Base-by-base conservation (phyloP, 805 yeast species). In the Metschnikowia picachoensis region DNA sequence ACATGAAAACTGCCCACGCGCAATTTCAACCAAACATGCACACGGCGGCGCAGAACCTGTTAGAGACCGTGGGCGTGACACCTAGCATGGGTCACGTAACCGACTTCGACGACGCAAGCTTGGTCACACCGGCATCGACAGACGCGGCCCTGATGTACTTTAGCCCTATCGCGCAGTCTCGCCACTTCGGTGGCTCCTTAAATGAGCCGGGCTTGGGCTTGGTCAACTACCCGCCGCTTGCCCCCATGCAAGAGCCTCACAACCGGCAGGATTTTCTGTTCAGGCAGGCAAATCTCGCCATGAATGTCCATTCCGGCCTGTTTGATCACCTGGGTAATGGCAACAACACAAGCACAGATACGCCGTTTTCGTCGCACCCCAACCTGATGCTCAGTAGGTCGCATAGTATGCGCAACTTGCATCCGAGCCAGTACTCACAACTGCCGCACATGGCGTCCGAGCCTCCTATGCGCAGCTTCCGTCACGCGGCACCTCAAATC, bases 271-370 rank as follows among this genome's bases (percentile, higher is more conserved):
- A 20, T 5, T 20, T 20, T 20, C 25, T 20, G 25, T 20, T 20
- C 25, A 20, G 25, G 25, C 25, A 20, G 7, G 25, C 25, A 20
- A 20, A 20, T 7, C 25, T 20, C 25, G 25, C 7, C 25, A 20
- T 20, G 25, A 20, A 20, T 20, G 25, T 20, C 25, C 25, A 20
- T 5, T 20, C 25, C 25, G 72, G 67, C 27, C 56, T 68, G 3
- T 61, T 67, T 37, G 57, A 59, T 27, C 60, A 66, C 47, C 74
- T 69, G 49, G 69, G 64, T 41, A 72, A 68, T 43, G 74, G 70
- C 39, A 70, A 70, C 50, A 74, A 72, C 56, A 76, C 76, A 0
- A 62, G 72, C 47, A 66, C 25, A 20, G 25, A 20, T 20, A 7
- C 25, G 51, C 64, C 71, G 7, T 65, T 46, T 45, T 36, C 53